Conservation (phyloP, 306 rosid genomes). For the Quercus parvula region DNA sequence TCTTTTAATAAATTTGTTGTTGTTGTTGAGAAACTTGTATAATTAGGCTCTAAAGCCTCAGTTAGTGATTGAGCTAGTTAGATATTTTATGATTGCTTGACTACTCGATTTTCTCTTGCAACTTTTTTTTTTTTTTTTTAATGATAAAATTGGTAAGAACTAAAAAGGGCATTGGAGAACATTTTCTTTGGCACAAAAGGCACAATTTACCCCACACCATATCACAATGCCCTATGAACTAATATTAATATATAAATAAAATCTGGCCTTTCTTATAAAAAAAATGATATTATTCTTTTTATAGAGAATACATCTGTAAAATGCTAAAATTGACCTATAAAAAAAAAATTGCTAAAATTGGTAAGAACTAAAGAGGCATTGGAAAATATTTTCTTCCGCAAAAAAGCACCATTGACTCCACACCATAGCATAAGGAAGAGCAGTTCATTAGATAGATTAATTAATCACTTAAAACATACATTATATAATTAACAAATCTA, state of each 20-base stretch:
- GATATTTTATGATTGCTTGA: too few relatives aligned
- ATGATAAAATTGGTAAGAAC: background rate
- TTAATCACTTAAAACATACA: constrained; percentile 13
- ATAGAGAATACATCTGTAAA: background rate
- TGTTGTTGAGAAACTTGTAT: too few relatives aligned
- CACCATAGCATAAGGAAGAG: background rate
- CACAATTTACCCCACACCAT: background rate
- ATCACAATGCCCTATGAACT: background rate
- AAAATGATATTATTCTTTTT: too few relatives aligned
- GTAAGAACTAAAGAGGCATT: background rate
- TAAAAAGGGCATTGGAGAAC: background rate
- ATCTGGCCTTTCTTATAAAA: too few relatives aligned
- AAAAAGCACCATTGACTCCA: background rate
- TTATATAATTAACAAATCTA: constrained; percentile 2
- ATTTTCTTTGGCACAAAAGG: background rate
- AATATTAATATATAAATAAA: too few relatives aligned
- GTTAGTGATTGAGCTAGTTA: too few relatives aligned
- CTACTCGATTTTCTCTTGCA: too few relatives aligned
- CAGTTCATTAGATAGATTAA: constrained; percentile 9
- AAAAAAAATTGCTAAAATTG: background rate
- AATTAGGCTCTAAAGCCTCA: too few relatives aligned
- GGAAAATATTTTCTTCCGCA: background rate
- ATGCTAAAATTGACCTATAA: background rate
- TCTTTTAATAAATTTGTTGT: too few relatives aligned
- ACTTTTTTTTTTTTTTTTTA: too few relatives aligned